phyloP scores from a whole-genome alignment of 768 basidiomycete genomes.

The Suillus weaverae region DNA sequence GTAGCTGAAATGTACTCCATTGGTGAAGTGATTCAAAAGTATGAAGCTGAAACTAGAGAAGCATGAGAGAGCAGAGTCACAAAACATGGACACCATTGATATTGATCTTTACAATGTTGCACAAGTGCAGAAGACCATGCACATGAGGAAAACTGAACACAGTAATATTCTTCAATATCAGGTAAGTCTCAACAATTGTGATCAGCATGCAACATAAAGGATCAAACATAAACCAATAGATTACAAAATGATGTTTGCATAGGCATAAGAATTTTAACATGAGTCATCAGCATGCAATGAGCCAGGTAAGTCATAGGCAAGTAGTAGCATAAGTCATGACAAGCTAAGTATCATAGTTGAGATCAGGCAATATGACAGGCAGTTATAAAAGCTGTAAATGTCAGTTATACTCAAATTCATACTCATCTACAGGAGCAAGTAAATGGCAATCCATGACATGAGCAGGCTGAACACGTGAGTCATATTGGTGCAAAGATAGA shows the following conservation, averaged over 20 bases:
- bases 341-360: not conserved
- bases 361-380: not conserved
- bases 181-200: not conserved
- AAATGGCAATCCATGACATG: not conserved
- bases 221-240: not conserved
- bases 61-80: not conserved
- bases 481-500: not conserved
- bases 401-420: conserved; percentile 3
- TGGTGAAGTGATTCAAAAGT: not conserved
- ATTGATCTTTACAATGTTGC: not conserved
- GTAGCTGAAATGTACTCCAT: not conserved
- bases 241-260: not conserved
- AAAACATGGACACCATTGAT: not conserved
- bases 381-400: not conserved
- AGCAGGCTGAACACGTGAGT: not conserved
- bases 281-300: not conserved
- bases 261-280: not conserved
- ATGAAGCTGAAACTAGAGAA: not conserved
- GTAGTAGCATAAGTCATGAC: not conserved
- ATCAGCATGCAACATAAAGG: not conserved
- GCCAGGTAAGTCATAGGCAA: not conserved
- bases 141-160: too few species aligned
- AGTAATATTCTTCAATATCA: not conserved
- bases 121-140: not conserved
- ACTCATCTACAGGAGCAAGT: not conserved